Conservation (phyloP, 371 early-diverging fungal species). For the Mortierella sp. region DNA sequence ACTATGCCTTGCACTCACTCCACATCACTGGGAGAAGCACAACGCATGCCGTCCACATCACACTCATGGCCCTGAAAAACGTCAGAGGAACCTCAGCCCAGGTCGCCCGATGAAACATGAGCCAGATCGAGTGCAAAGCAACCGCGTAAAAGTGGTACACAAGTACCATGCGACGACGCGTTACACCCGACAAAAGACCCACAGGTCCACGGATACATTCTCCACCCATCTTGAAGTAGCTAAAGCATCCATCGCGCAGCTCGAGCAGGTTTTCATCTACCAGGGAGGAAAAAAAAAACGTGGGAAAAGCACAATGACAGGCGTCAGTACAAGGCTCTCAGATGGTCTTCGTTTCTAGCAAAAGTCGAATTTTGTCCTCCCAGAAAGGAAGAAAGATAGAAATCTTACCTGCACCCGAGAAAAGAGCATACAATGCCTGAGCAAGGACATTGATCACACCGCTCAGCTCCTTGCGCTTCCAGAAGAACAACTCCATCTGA, state of each 20-base stretch:
- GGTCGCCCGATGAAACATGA: constrained; percentile 57
- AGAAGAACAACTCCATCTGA: constrained; percentile 74
- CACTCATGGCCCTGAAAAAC: constrained; percentile 54
- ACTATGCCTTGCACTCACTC: constrained; percentile 62
- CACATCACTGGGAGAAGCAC: constrained; percentile 66
- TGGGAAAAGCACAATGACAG: background rate
- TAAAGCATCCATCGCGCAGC: constrained; percentile 89
- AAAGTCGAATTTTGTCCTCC: no score
- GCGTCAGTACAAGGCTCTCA: background rate
- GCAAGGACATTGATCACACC: constrained; percentile 90
- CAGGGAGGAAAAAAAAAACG: constrained; percentile 11
- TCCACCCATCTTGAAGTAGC: constrained; percentile 88
- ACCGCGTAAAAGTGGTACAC: constrained; percentile 52
- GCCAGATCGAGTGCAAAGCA: constrained; percentile 51
- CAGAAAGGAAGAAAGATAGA: no score
- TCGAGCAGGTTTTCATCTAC: constrained; percentile 68
- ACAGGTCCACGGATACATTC: constrained; percentile 83
- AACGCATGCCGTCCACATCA: constrained; percentile 65
- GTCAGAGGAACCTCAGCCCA: constrained; percentile 53
- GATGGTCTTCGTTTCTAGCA: no score
- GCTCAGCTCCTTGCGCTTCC: constrained; percentile 82
- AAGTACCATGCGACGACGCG: constrained; percentile 40
- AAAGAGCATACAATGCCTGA: constrained; percentile 87
- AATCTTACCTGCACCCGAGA: constrained; percentile 75
- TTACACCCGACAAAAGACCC: constrained; percentile 80